A percentile compares a stretch with the other conserved stretches of the same genome.
Evolutionary conservation across 2,329 filamentous ascomycete species (phyloP).

Genomic region (Pestalotiopsis sp.): DNA sequence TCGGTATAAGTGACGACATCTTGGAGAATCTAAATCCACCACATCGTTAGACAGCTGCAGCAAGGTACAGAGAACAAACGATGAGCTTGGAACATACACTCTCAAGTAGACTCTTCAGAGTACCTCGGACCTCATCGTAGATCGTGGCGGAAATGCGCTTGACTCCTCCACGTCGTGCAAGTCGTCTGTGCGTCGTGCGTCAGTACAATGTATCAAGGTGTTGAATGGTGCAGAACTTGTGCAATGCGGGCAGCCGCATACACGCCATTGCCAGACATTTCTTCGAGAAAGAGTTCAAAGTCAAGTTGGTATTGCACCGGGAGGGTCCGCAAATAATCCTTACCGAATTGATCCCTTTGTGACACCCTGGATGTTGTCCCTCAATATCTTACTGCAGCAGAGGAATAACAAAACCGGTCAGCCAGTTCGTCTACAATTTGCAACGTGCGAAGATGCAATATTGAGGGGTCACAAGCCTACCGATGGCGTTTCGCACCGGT

Average conservation of each 20-base stretch:
- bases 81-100: constrained; percentile 37
- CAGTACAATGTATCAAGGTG: neutral
- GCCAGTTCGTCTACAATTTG: neutral
- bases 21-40: constrained; percentile 47
- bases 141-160: constrained; percentile 70
- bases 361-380: constrained; percentile 34
- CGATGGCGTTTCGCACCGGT: constrained; percentile 16
- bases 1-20: constrained; percentile 56
- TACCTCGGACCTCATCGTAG: constrained; percentile 62
- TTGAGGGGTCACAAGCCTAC: constrained; percentile 7
- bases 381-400: constrained; percentile 30
- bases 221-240: neutral
- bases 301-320: neutral
- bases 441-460: neutral
- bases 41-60: neutral
- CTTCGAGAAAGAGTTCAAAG: neutral
- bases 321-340: neutral
- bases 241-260: neutral
- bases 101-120: constrained; percentile 52
- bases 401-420: neutral
- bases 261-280: neutral
- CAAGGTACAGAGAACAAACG: neutral
- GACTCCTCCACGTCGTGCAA: constrained; percentile 76
- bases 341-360: constrained; percentile 17
- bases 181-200: constrained; percentile 50